These are phyloP conservation scores for Eimeria acervulina DNA, from an alignment of 169 alveolate species.

Conservation along the genomic window DNA sequence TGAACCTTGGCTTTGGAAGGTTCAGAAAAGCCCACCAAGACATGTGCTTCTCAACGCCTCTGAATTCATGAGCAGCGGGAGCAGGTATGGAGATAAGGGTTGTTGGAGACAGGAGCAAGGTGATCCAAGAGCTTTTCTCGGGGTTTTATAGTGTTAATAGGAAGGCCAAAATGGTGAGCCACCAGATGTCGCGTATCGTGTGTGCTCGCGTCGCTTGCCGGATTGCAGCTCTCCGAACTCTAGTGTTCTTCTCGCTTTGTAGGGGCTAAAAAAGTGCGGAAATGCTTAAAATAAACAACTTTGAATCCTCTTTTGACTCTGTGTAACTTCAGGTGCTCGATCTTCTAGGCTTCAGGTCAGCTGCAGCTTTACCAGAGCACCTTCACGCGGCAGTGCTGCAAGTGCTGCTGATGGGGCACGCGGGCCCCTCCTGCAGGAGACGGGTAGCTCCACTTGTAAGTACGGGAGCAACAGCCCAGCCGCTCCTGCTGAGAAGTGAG, in stretches of 20 bases:
- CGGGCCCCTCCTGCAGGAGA: slow-evolving; percentile 16
- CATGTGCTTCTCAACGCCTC: not conserved
- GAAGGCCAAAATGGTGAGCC: slow-evolving; percentile 72
- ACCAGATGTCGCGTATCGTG: not conserved
- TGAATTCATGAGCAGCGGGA: slow-evolving; percentile 42
- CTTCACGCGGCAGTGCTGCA: slow-evolving; percentile 64
- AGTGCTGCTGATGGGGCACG: slow-evolving; percentile 36
- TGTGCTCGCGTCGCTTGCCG: not conserved
- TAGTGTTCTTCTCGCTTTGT: not conserved
- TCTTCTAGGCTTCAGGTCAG: slow-evolving; percentile 75
- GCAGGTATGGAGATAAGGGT: slow-evolving; percentile 17
- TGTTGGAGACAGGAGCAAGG: slow-evolving; percentile 24
- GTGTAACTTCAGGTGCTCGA: slow-evolving; percentile 30
- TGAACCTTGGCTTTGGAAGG: not conserved
- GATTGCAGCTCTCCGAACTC: not conserved
- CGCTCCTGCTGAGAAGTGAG: slow-evolving; percentile 51
- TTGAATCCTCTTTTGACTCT: not conserved
- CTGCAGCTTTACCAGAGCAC: slow-evolving; percentile 68
- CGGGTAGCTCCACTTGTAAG: not conserved
- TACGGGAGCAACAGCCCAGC: not conserved
- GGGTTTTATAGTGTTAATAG: slow-evolving; percentile 28
- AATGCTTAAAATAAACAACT: no score
- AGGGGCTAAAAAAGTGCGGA: not conserved
- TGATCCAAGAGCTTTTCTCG: slow-evolving; percentile 34
- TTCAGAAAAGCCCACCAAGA: not conserved